Conservation (phyloP, 441 rosid species). For the Adansonia grandidieri region DNA sequence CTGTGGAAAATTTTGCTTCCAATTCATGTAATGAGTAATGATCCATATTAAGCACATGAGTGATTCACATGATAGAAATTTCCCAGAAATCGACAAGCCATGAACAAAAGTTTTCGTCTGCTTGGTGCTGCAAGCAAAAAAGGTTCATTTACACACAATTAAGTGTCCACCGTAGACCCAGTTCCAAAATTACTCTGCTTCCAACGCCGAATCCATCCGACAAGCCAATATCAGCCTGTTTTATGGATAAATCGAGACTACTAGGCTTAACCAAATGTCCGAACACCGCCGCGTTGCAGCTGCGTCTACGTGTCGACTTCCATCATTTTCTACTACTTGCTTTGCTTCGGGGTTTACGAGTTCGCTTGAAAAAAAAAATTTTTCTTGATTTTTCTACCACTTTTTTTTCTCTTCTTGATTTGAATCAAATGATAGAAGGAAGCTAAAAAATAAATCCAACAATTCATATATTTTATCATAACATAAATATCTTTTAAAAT, state of each 20-base stretch:
- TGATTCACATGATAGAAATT: conserved; percentile 8
- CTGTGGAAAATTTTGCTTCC: background rate
- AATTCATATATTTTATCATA: too few species aligned
- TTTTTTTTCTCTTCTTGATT: too few species aligned
- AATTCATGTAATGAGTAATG: background rate
- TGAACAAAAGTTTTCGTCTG: conserved; percentile 12
- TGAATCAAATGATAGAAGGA: background rate
- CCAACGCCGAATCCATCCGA: conserved; percentile 45
- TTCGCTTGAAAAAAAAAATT: too few species aligned
- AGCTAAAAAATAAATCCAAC: too few species aligned
- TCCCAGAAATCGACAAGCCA: conserved; percentile 26
- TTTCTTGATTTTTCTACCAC: too few species aligned
- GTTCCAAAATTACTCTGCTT: conserved; percentile 40
- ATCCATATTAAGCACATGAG: conserved; percentile 29
- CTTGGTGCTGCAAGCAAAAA: background rate
- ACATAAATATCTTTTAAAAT: too few species aligned
- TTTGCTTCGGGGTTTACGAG: too few species aligned
- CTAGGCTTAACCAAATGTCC: background rate
- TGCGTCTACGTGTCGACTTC: conserved; percentile 12
- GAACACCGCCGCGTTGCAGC: background rate
- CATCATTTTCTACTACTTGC: background rate
- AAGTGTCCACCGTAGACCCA: conserved; percentile 25
- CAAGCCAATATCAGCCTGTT: conserved; percentile 30
- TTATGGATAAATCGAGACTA: background rate
- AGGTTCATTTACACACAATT: conserved; percentile 33